These are phyloP conservation scores for Malassezia vespertilionis DNA, from an alignment of 1,284 basidiomycete genomes.

Conservation along the genomic window DNA sequence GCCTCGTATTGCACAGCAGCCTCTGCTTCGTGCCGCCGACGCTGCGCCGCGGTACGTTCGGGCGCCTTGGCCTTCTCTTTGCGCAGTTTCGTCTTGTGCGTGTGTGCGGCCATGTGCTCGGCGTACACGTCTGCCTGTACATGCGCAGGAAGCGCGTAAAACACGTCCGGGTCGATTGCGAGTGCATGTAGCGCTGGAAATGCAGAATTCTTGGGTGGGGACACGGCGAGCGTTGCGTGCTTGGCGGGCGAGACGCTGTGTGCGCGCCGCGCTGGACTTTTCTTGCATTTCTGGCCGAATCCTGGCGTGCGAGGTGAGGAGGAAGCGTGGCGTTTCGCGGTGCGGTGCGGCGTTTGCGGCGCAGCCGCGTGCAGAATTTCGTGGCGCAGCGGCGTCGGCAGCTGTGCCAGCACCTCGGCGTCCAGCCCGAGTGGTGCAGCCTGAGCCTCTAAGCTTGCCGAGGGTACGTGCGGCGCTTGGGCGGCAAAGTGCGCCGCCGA, in stretches of 20 bases:
- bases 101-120: constrained; percentile 18
- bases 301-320: not conserved
- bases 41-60: constrained; percentile 20
- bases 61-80: constrained; percentile 13
- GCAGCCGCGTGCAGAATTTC: constrained; percentile 22
- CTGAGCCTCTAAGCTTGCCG: not conserved
- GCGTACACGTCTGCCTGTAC: constrained; percentile 27
- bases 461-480: not conserved
- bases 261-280: not conserved
- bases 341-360: not conserved
- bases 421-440: constrained; percentile 20
- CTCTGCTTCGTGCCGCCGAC: constrained; percentile 21
- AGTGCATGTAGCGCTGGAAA: not conserved
- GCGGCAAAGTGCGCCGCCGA: too few species aligned
- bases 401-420: constrained; percentile 29
- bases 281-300: not conserved
- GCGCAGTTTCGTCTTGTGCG: constrained; percentile 17
- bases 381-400: constrained; percentile 30
- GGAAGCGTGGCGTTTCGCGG: not conserved
- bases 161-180: constrained; percentile 37
- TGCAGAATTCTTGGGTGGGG: too few species aligned
- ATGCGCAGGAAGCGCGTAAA: constrained; percentile 25
- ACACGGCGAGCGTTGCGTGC: not conserved
- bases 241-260: not conserved
- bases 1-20: constrained; percentile 17